These are phyloP conservation scores for Ampelomyces quisqualis DNA, from an alignment of 2,329 filamentous ascomycete genomes.

Conservation along the genomic window DNA sequence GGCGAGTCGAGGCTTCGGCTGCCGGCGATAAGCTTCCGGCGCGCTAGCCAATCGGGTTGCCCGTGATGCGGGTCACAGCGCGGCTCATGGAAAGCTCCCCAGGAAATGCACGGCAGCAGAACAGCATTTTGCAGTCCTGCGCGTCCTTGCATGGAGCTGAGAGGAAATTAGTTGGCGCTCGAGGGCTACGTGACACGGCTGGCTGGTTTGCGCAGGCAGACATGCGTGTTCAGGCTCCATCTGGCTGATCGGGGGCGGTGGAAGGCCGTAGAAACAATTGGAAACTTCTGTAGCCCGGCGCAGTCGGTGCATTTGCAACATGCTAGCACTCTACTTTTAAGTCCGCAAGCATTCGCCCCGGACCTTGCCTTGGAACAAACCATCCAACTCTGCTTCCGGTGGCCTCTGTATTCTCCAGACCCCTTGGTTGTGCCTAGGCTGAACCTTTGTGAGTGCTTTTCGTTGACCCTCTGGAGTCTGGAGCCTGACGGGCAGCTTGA, in stretches of 20 bases:
- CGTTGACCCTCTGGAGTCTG: constrained; percentile 4
- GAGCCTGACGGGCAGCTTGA: constrained; percentile 15
- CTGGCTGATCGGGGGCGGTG: constrained; percentile 33
- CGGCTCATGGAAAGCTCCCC: constrained; percentile 5
- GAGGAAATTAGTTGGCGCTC: too few species aligned
- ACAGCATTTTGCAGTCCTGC: neutral
- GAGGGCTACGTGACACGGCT: neutral
- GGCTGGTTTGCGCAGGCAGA: constrained; percentile 14
- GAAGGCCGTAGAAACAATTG: constrained; percentile 39
- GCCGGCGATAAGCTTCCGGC: constrained; percentile 19
- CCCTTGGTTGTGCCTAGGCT: constrained; percentile 4
- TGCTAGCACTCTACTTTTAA: constrained; percentile 38
- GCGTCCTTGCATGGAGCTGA: too few species aligned
- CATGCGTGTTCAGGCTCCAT: constrained; percentile 14
- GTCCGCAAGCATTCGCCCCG: constrained; percentile 26
- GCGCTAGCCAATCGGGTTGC: constrained; percentile 14
- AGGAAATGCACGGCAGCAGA: constrained; percentile 4
- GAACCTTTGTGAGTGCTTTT: constrained; percentile 23
- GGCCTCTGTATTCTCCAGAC: constrained; percentile 6
- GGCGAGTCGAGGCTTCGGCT: constrained; percentile 11
- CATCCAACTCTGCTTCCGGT: constrained; percentile 14
- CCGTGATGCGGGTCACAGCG: constrained; percentile 4
- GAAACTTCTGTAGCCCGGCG: constrained; percentile 42
- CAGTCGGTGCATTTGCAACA: constrained; percentile 34
- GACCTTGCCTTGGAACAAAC: constrained; percentile 14